Conservation (phyloP, 2,329 filamentous ascomycete genomes). For the Aspergillus brunneoviolaceus region DNA sequence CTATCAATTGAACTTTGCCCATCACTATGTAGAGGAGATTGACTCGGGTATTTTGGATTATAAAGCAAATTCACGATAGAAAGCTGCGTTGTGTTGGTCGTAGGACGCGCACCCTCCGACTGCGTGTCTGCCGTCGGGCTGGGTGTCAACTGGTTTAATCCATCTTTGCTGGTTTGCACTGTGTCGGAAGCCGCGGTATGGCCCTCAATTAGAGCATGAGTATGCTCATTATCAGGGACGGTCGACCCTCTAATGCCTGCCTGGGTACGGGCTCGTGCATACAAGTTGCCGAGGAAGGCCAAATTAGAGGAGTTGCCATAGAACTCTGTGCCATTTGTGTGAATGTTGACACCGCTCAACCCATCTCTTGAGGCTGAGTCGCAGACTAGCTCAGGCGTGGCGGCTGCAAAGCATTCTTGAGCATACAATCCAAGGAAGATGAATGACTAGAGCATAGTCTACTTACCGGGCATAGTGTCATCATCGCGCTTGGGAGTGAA, state of each 20-base stretch:
- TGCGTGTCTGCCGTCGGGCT: not conserved
- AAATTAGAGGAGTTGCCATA: slow-evolving; percentile 31
- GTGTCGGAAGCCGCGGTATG: not conserved
- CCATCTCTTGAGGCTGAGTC: slow-evolving; percentile 24
- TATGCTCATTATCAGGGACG: not conserved
- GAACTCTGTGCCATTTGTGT: slow-evolving; percentile 30
- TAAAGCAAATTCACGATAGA: slow-evolving; percentile 24
- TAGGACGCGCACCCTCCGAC: slow-evolving; percentile 1
- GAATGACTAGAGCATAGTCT: not conserved
- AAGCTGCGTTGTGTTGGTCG: slow-evolving; percentile 15
- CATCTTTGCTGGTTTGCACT: not conserved
- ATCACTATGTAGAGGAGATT: slow-evolving; percentile 9
- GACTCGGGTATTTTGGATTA: slow-evolving; percentile 18
- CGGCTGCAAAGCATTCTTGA: not conserved
- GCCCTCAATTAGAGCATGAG: not conserved
- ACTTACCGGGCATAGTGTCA: slow-evolving; percentile 6
- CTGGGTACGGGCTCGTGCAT: slow-evolving; percentile 21
- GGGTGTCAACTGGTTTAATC: not conserved
- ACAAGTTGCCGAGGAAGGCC: slow-evolving; percentile 26
- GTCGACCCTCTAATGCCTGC: slow-evolving; percentile 8
- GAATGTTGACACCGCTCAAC: slow-evolving; percentile 27
- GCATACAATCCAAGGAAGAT: not conserved
- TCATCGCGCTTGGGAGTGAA: not conserved
- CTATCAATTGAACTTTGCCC: not conserved
- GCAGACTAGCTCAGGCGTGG: slow-evolving; percentile 13